Evolutionary conservation across 768 basidiomycete species (phyloP).

Genomic region (Naematelia encephala): DNA sequence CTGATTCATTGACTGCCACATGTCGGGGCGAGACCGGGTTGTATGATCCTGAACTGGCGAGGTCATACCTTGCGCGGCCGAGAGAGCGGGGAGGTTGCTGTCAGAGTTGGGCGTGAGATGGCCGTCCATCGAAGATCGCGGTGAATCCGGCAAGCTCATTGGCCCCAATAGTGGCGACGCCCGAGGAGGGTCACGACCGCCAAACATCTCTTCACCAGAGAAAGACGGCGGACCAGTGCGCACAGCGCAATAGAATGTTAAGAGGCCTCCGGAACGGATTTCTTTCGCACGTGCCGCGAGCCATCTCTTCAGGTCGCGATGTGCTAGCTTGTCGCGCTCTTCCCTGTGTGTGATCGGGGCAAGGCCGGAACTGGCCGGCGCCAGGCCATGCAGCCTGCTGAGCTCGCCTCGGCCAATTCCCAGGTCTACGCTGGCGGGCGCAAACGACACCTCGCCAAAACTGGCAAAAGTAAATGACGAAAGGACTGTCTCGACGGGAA

Average conservation of each 20-base stretch:
- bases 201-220: not conserved
- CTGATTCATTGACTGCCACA: conserved; percentile 29
- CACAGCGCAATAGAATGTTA: conserved; percentile 19
- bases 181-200: not conserved
- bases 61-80: not conserved
- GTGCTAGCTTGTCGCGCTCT: conserved; percentile 19
- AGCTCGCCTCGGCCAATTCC: conserved; percentile 20
- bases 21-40: conserved; percentile 13
- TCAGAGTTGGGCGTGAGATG: not conserved
- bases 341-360: conserved; percentile 9
- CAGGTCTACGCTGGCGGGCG: conserved; percentile 21
- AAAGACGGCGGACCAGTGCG: conserved; percentile 1
- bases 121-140: not conserved
- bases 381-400: conserved; percentile 12
- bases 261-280: conserved; percentile 20
- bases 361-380: conserved; percentile 2
- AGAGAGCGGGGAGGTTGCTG: not conserved
- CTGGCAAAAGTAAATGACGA: conserved; percentile 22
- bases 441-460: conserved; percentile 17
- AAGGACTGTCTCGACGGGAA: conserved; percentile 9
- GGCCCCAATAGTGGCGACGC: not conserved
- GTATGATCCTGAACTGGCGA: conserved; percentile 2
- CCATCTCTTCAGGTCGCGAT: conserved; percentile 23
- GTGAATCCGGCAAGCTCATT: not conserved
- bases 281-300: conserved; percentile 21